phyloP scores from a whole-genome alignment of 2,329 filamentous ascomycete genomes.

The Penicillium sp. region DNA sequence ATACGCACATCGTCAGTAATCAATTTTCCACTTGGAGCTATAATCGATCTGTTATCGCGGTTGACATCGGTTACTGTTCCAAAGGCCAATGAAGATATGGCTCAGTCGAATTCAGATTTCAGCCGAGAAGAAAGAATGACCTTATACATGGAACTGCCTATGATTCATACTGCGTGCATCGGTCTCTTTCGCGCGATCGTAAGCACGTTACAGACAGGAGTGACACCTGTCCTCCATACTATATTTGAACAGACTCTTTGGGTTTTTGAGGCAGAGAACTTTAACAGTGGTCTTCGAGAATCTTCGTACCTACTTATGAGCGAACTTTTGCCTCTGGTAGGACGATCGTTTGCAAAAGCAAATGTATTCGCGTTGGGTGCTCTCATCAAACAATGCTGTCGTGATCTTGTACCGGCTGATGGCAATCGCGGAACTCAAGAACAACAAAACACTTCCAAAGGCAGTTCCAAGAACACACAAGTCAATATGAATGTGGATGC shows the following conservation, averaged over 20 bases:
- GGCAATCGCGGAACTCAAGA: slow-evolving; percentile 30
- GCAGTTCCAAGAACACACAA: slow-evolving; percentile 34
- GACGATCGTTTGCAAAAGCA: slow-evolving; percentile 63
- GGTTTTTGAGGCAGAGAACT: slow-evolving; percentile 58
- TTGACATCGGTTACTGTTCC: slow-evolving; percentile 63
- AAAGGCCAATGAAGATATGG: slow-evolving; percentile 40
- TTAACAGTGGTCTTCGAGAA: slow-evolving; percentile 53
- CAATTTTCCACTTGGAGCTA: slow-evolving; percentile 60
- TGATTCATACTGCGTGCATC: slow-evolving; percentile 69
- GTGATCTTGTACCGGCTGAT: slow-evolving; percentile 61
- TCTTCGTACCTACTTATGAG: slow-evolving; percentile 58
- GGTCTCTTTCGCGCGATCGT: slow-evolving; percentile 57
- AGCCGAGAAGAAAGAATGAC: slow-evolving; percentile 76
- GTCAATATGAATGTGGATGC: slow-evolving; percentile 61
- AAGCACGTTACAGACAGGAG: slow-evolving; percentile 55
- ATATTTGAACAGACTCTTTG: slow-evolving; percentile 69
- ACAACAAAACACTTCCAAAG: slow-evolving; percentile 31
- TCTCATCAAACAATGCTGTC: slow-evolving; percentile 66
- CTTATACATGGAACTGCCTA: slow-evolving; percentile 68
- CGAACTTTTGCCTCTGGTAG: slow-evolving; percentile 58
- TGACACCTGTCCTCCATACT: slow-evolving; percentile 58
- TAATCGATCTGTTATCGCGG: slow-evolving; percentile 67
- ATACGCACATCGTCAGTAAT: slow-evolving; percentile 64
- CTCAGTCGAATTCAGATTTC: slow-evolving; percentile 69
- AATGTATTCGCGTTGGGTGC: slow-evolving; percentile 60